Evolutionary conservation across 2,329 filamentous ascomycete genomes (phyloP), one percentile per base, ranked within the genome.

Genomic region (Periconia sp.): DNA sequence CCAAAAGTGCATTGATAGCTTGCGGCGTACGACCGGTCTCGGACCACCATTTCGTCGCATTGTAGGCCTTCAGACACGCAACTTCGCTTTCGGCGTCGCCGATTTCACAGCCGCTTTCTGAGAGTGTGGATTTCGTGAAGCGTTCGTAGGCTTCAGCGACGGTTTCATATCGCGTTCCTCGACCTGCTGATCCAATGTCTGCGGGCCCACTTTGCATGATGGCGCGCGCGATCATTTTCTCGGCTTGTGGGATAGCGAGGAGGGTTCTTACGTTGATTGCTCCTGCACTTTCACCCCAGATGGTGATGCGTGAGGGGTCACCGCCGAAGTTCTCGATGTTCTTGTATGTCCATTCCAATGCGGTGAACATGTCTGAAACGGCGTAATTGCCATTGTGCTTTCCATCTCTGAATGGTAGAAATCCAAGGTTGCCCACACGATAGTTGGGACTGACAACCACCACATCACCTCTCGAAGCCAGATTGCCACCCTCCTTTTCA

Each of bases 331-430:
- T 66, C 6, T 63, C 70, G 41, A 77, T 77, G 55, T 78, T 78
- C 14, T 71, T 64, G 7, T 64, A 63, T 6, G 72, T 61, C 74
- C 75, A 77, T 58, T 76, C 74, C 1, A 20, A 9, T 11, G 17
- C 42, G 19, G 33, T 37, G 33, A 14, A 37, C 33, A 37, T 37
- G 33, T 80, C 77, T 2, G 70, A 72, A 10, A 80, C 64, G 2
- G 74, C 77, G 44, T 70, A 78, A 49, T 80, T 80, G 10, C 77
- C 77, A 19, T 76, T 76, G 2, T 74, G 76, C 13, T 69, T 61
- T 11, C 75, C 49, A 40, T 54, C 49, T 20, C 48, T 37, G 46
- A 57, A 52, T 11, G 54, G n/a, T 9, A 57, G 20, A 23, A 49
- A 56, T 1, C 54, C 54, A 11, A 56, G 31, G 41, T 49, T 52